Evolutionary conservation across 129 eudicot species (phyloP), one percentile per base, ranked within the genome.

Genomic region (Tagetes patula): DNA sequence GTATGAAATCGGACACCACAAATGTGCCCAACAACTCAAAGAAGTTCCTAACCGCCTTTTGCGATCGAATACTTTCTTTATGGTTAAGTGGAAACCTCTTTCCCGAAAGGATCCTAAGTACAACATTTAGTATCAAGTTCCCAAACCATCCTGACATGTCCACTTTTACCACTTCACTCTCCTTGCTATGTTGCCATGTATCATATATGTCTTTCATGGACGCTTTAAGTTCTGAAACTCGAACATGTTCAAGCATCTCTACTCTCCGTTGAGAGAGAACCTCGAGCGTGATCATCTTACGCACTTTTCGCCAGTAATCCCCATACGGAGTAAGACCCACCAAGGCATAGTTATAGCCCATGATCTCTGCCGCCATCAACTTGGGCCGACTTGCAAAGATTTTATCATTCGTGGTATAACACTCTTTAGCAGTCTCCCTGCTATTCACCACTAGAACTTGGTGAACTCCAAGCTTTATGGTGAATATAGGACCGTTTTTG

Each of bases 1-100:
- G 88, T 39, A 85, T 50, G 0, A 41, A 77, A 78, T 85, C 86
- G 2, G 84, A 78, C 32, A 85, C 69, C 30, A 54, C 66, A 74
- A 77, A 82, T 1, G 64, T 64, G 1, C 88, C 88, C 8, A 72
- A 8, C 45, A 76, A 47, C 49, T 84, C 71, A 2, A 84, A 39
- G 47, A 48, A 84, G 4, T 9, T 62, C 8, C 46, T 55, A 6
- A 20, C 32, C 1, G 52, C 53, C 6, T 33, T 38, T 6, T 45
- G 73, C 42, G 43, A 58, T 14, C 42, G 32, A 3, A 32, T 43
- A 7, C 14, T 46, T n/a, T 66, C 75, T 42, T 67, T 62, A 13
- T 72, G 50, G 4, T 73, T 4, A 1, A 7, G 54, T 11, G 46
- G 14, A 73, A 65, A 30, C 43, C 58, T 37, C 41, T 80, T 75